These are phyloP conservation scores for Cetraspora pellucida DNA, from an alignment of 192 early-diverging fungal species.

Conservation along the genomic window DNA sequence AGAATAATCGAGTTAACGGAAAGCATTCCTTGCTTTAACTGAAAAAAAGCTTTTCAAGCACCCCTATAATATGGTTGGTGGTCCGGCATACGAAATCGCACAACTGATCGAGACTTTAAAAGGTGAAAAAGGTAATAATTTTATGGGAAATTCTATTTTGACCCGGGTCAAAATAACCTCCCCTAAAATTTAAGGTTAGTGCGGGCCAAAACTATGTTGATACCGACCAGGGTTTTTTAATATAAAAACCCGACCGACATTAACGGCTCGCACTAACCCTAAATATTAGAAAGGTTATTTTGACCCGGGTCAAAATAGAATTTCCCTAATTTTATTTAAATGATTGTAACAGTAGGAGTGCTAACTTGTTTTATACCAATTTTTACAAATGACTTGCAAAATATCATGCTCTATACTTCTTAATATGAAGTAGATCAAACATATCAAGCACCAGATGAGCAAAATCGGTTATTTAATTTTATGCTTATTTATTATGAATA, in stretches of 20 bases:
- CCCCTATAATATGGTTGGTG: background rate
- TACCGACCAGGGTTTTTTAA: no score
- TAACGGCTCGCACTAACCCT: no score
- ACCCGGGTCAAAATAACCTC: slow-evolving; percentile 15
- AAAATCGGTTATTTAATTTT: no score
- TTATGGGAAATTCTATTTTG: slow-evolving; percentile 30
- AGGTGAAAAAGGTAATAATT: slow-evolving; percentile 27
- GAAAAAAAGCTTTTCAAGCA: slow-evolving; percentile 21
- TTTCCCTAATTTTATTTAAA: background rate
- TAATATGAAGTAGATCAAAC: background rate
- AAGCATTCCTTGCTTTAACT: slow-evolving; percentile 5
- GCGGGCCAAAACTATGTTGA: no score
- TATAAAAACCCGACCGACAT: no score
- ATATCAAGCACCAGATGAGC: slow-evolving; percentile 8
- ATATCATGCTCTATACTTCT: background rate
- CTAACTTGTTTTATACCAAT: background rate
- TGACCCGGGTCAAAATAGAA: background rate
- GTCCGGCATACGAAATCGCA: slow-evolving; percentile 24
- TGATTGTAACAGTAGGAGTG: background rate
- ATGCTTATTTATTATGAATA: no score
- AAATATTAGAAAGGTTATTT: background rate
- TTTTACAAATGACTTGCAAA: background rate
- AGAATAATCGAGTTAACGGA: background rate
- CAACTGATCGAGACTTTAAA: slow-evolving; percentile 21
- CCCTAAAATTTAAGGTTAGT: no score